phyloP scores from a whole-genome alignment of 306 rosid genomes.

The Arachis stenosperma region DNA sequence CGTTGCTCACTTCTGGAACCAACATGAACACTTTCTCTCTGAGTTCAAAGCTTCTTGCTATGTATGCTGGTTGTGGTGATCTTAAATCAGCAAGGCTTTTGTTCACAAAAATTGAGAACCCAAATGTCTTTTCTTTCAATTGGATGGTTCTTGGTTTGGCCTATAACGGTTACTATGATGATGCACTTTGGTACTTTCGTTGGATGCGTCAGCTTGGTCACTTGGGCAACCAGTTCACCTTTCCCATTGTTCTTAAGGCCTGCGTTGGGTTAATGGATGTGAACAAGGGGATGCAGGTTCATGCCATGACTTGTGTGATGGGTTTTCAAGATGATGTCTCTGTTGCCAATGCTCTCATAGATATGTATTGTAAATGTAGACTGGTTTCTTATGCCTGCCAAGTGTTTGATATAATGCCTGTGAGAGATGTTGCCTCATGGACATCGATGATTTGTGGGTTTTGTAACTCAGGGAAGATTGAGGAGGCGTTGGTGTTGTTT shows the following conservation, averaged over 20 bases:
- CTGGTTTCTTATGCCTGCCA: slow-evolving; percentile 42
- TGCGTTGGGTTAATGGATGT: slow-evolving; percentile 69
- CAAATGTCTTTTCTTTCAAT: slow-evolving; percentile 71
- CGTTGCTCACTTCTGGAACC: slow-evolving; percentile 51
- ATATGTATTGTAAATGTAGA: slow-evolving; percentile 71
- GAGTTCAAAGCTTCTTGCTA: slow-evolving; percentile 65
- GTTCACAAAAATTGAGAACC: slow-evolving; percentile 40
- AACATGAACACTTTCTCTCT: slow-evolving; percentile 52
- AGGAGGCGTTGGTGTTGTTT: slow-evolving; percentile 50
- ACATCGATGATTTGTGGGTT: slow-evolving; percentile 65
- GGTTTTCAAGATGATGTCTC: slow-evolving; percentile 47
- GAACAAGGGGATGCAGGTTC: slow-evolving; percentile 64
- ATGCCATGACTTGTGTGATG: slow-evolving; percentile 55
- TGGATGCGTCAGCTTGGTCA: slow-evolving; percentile 50
- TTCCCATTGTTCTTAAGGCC: slow-evolving; percentile 57
- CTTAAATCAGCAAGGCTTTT: slow-evolving; percentile 46
- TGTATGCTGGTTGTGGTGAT: slow-evolving; percentile 66
- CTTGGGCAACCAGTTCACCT: slow-evolving; percentile 53
- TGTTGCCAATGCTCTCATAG: slow-evolving; percentile 56
- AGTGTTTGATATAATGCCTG: slow-evolving; percentile 56
- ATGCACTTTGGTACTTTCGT: slow-evolving; percentile 54
- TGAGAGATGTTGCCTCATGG: slow-evolving; percentile 72
- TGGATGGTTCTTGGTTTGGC: slow-evolving; percentile 63
- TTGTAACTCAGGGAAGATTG: slow-evolving; percentile 48
- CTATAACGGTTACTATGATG: slow-evolving; percentile 51